Conservation (phyloP, 805 yeast species). For the Yamadazyma akitaensis region DNA sequence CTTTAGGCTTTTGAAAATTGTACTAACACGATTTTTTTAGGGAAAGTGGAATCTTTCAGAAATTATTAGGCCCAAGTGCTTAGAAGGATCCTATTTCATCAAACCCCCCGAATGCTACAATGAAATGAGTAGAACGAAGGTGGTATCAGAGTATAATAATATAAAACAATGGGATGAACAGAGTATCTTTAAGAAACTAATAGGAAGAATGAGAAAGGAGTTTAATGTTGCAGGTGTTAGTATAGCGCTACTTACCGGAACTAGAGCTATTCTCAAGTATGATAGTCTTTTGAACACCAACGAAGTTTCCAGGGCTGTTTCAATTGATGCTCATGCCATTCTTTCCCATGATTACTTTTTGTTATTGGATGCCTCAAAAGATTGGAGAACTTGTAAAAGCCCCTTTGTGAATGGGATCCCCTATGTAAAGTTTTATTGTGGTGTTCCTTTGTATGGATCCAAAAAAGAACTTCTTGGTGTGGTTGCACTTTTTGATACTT, state of each 20-base stretch:
- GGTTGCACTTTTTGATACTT: slow-evolving; percentile 54
- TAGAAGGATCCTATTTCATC: slow-evolving; percentile 43
- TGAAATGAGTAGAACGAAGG: slow-evolving; percentile 45
- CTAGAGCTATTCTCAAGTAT: slow-evolving; percentile 47
- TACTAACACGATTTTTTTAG: slow-evolving; percentile 19
- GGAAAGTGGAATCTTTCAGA: slow-evolving; percentile 56
- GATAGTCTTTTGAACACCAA: slow-evolving; percentile 46
- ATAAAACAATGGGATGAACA: slow-evolving; percentile 50
- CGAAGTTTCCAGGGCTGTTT: slow-evolving; percentile 52
- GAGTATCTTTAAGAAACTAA: slow-evolving; percentile 33
- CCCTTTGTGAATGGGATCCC: slow-evolving; percentile 67
- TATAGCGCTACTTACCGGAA: slow-evolving; percentile 53
- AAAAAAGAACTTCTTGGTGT: slow-evolving; percentile 51
- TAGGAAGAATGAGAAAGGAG: slow-evolving; percentile 35
- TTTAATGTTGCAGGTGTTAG: slow-evolving; percentile 52
- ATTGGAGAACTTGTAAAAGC: slow-evolving; percentile 64
- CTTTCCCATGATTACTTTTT: slow-evolving; percentile 55
- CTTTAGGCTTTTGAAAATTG: not conserved
- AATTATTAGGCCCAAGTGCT: slow-evolving; percentile 55
- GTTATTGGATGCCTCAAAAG: slow-evolving; percentile 56
- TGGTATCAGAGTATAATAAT: slow-evolving; percentile 38
- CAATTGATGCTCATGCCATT: slow-evolving; percentile 68
- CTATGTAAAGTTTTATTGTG: slow-evolving; percentile 57
- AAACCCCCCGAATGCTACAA: slow-evolving; percentile 58
- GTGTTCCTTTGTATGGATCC: slow-evolving; percentile 46